These are phyloP conservation scores for Carallia pectinifolia DNA, from an alignment of 345 rosid genomes.

Conservation along the genomic window DNA sequence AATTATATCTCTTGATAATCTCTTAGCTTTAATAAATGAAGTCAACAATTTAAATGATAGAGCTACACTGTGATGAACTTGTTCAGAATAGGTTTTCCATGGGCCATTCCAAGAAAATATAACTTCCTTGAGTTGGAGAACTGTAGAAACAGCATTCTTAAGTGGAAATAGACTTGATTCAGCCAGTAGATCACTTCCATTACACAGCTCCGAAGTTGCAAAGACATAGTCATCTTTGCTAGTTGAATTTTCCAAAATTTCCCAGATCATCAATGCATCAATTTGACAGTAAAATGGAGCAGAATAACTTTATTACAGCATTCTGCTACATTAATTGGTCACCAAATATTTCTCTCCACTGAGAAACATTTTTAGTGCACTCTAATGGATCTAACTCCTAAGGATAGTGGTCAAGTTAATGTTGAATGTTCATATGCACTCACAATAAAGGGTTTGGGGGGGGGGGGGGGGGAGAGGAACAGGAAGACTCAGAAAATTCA, in stretches of 20 bases:
- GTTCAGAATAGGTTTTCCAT: neutral
- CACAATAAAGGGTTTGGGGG: neutral
- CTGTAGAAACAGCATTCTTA: neutral
- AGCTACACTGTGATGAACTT: neutral
- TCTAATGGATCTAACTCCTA: neutral
- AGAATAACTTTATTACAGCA: neutral
- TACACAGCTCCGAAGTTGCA: neutral
- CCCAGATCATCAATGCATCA: constrained; percentile 8
- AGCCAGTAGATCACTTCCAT: neutral
- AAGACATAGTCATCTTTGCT: neutral
- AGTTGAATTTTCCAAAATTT: constrained; percentile 3
- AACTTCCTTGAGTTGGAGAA: neutral
- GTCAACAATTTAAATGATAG: neutral
- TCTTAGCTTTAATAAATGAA: neutral
- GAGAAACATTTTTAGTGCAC: neutral
- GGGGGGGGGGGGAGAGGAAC: neutral
- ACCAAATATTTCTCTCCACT: neutral
- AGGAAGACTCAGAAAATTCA: constrained; percentile 1
- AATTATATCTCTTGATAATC: neutral
- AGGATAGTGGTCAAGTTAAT: neutral
- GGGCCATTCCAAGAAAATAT: neutral
- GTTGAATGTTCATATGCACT: neutral
- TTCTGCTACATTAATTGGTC: constrained; percentile 7
- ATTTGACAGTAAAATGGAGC: neutral
- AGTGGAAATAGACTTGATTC: constrained; percentile 2